Evolutionary conservation across 257 asterid genomes (phyloP).

Genomic region (Penstemon eatonii): DNA sequence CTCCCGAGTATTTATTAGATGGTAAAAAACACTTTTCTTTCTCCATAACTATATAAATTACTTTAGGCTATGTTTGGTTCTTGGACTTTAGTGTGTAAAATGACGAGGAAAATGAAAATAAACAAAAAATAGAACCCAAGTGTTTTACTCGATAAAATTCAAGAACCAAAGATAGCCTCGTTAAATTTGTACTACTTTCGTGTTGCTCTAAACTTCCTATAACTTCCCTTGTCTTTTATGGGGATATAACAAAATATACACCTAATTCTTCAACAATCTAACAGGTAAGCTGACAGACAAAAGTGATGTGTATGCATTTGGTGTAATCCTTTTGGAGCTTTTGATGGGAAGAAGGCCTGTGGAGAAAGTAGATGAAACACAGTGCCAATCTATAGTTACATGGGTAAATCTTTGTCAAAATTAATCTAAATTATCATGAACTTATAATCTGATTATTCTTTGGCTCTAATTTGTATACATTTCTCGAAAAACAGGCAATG

Average conservation of each 20-base stretch:
- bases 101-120: no score
- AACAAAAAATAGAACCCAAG: no score
- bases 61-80: no score
- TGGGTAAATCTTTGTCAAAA: constrained; percentile 53
- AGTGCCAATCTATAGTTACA: constrained; percentile 79
- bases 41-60: not conserved
- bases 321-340: constrained; percentile 90
- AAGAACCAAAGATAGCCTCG: no score
- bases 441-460: not conserved
- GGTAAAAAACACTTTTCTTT: constrained; percentile 37
- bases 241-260: not conserved
- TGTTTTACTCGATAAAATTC: no score
- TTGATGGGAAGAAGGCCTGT: constrained; percentile 83
- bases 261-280: constrained; percentile 22
- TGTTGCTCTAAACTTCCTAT: not conserved
- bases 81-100: no score
- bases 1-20: constrained; percentile 71
- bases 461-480: not conserved
- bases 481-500: constrained; percentile 65
- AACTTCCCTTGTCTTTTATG: not conserved
- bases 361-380: constrained; percentile 64
- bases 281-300: constrained; percentile 92
- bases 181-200: not conserved
- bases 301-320: constrained; percentile 93
- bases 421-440: not conserved